Evolutionary conservation across 2,329 filamentous ascomycete species (phyloP), one percentile per base, ranked within the genome.

Genomic region (Colletotrichum phormii): DNA sequence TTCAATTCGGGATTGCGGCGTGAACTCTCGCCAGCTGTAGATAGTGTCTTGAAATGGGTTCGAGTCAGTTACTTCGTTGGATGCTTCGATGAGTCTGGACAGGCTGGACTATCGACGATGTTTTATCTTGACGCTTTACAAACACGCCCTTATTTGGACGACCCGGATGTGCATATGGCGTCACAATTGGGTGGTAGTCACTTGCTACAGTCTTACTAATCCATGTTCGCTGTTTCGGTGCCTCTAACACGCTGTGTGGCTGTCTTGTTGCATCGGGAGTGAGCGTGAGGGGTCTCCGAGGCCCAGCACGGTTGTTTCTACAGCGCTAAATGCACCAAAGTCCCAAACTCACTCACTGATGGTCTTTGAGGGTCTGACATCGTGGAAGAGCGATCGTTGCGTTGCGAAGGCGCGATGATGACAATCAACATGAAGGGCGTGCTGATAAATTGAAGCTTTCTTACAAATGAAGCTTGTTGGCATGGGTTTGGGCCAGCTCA

Each of bases 111-210:
- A 22, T 22, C 1, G 42, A 49, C 42, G 7, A 49, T 49, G 26
- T 62, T 31, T 62, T 67, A 71, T 67, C 49, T 22, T 3, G 1
- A 22, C 7, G 15, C 18, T 24, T 24, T 22, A 5, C 18, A 15
- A 33, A 24, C 49, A n/a, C 64, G 57, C 57, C 69, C 55, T 71
- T 67, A 3, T 31, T 18, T 29, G 12, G 46, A 71, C 57, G 33
- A 60, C 11, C 15, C n/a, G 26, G 13, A 35, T 57, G 57, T 37
- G 53, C 62, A 42, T 22, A 71, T 71, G 69, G 57, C 69, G 69
- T 71, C 69, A 62, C 63, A 11, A 51, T 64, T 22, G 5, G 12
- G 15, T 24, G 35, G 15, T 15, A 29, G 5, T 2, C 6, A n/a
- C 37, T n/a, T 24, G 7, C 8, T 15, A 18, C 15, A 1, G 12